Evolutionary conservation across 371 early-diverging fungal species (phyloP), one percentile per base, ranked within the genome.

Genomic region (Mortierella polycephala): DNA sequence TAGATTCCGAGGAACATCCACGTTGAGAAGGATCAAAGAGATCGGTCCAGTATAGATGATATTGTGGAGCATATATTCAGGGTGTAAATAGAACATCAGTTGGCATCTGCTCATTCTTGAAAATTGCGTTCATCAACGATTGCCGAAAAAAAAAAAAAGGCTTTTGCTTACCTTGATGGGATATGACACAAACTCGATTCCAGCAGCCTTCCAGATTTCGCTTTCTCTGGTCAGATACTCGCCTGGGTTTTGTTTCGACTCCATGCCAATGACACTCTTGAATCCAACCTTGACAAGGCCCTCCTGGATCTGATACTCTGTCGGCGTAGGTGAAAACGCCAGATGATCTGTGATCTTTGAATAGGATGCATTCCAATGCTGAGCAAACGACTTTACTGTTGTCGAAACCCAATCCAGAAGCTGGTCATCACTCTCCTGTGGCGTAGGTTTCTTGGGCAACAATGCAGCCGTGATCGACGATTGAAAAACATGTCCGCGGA

Each of bases 281-380:
- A 76, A 76, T 14, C 77, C 77, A 39, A 76, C 77, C 37, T 71
- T 70, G 62, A 58, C 49, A 53, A 76, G 51, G 16, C 77, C 71
- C n/a, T 71, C 56, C 4, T 50, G 41, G 58, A 76, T 76, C 57
- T 76, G 71, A 46, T 64, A 50, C 51, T 76, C 77, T 7, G 71
- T 64, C 20, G 68, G 68, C 7, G 71, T 76, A 8, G 77, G 77
- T 2, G 77, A 71, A 50, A 76, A 76, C 40, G 77, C 77, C 39
- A 76, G 67, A 23, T 76, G 77, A 47, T 76, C 71, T 5, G 77
- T 76, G 68, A 76, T 76, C 62, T 76, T 76, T 49, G 77, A 76
- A 37, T 76, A 76, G 2, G 77, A 76, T 0, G 71, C 64, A 30
- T 71, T 76, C 77, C 77, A 76, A 40, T 76, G 58, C 23, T 67